Base-by-base conservation (phyloP, 2,329 filamentous ascomycete genomes). In the Cladobotryum mycophilum region DNA sequence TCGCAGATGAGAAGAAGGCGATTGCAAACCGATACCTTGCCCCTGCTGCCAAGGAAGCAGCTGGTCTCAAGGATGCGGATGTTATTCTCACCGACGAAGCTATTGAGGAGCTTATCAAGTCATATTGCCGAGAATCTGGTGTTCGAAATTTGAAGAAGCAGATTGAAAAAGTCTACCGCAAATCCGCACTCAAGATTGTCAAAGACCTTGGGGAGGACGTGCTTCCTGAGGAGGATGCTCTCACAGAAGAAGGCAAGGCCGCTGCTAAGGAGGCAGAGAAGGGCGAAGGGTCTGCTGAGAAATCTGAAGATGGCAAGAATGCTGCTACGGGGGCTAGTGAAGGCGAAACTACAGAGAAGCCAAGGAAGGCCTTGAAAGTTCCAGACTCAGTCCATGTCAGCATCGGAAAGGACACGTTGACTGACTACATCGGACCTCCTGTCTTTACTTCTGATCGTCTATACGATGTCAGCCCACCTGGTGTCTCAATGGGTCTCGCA, bases 61-160 rank as follows among this genome's bases (percentile, higher is more conserved):
- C 89, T 36, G 93, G 93, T 25, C 73, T 99, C 55, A 89, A 95
- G 66, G 81, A 93, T 17, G 92, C 91, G 17, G 86, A 96, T 63
- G 91, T 99, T n/a, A 75, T 76, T n/a, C 76, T 99, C 41, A 85
- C 84, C 55, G 84, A 90, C 59, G 86, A 88, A 52, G 95, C 92
- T 12, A 95, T 99, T 41, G 86, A 93, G 63, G 93, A 99, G 70
- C 79, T 99, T 41, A 99, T 99, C 75, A 97, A 97, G 73, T 95
- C 89, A 20, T 99, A 99, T 74, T 96, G 91, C 72, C 88, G 93
- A 41, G 93, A 99, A 71, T 96, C 90, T 41, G 93, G 93, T 61
- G 95, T 99, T 8, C 86, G 93, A 58, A 99, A 99, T 65, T 74
- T 99, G 54, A 99, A 99, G 80, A 97, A 99, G 76, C 92, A 97